phyloP scores from a whole-genome alignment of 163 green algal genomes.

The Scenedesmus sp. region DNA sequence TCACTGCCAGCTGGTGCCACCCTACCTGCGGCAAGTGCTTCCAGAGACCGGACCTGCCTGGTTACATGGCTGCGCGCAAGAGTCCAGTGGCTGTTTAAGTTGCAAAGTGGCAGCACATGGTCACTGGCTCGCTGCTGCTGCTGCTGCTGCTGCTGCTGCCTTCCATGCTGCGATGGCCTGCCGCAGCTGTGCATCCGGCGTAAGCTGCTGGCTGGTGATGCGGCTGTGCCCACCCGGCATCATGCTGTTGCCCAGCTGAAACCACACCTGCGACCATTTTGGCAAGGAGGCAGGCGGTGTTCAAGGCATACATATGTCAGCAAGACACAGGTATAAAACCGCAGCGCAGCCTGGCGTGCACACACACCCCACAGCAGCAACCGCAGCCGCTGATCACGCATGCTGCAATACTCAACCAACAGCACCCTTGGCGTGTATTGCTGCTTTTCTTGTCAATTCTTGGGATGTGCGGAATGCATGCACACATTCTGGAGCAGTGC shows the following conservation, averaged over 20 bases:
- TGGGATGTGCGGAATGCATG: too few relatives aligned
- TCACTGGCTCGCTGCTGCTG: neutral
- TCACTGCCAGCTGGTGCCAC: neutral
- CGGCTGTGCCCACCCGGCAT: conserved; percentile 12
- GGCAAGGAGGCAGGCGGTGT: neutral
- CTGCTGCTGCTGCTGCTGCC: neutral
- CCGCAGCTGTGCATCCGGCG: neutral
- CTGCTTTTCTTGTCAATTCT: too few relatives aligned
- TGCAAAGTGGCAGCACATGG: neutral
- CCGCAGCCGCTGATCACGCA: too few relatives aligned
- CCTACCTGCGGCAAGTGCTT: neutral
- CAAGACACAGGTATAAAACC: too few relatives aligned
- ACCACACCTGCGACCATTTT: neutral
- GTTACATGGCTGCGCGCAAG: too few relatives aligned
- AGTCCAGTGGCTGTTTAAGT: too few relatives aligned
- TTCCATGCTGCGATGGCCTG: conserved; percentile 8
- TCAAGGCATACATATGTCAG: neutral
- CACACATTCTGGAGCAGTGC: too few relatives aligned
- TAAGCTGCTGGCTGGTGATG: conserved; percentile 1
- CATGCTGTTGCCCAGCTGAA: conserved; percentile 24
- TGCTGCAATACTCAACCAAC: too few relatives aligned
- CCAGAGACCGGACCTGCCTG: neutral
- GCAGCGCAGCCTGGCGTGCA: too few relatives aligned
- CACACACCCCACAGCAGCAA: too few relatives aligned
- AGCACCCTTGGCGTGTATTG: too few relatives aligned